Base-by-base conservation (phyloP, 768 basidiomycete genomes). In the Cystofilobasidium macerans region DNA sequence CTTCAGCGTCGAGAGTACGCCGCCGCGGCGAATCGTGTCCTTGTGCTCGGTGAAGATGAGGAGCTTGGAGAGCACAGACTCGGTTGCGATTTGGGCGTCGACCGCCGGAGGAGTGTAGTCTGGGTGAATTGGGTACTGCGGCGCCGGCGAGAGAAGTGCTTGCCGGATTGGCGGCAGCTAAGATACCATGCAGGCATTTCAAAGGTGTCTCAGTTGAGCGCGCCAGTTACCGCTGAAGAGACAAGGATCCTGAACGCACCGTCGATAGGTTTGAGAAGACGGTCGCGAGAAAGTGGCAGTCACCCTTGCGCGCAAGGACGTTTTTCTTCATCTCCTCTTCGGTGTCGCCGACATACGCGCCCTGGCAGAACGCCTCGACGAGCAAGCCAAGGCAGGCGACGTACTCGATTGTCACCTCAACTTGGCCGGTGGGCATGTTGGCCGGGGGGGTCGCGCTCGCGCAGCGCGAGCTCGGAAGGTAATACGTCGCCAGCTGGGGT, bases 231-330 rank as follows among this genome's bases (percentile, higher is more conserved):
- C 16, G n/a, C 36, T 59, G 58, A 45, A 26, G 24, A 61, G 16
- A 4, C 24, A 45, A 42, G 48, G 6, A 53, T 5, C 6, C 28
- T 1, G 30, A 47, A 79, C 85, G 72, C 73, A 92, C 93, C 70
- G 83, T 82, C 60, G 83, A 87, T 63, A 95, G 76, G 73, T 98
- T 98, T 14, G 92, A 91, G 73, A 97, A 95, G 16, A 97, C 94
- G 69, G 86, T 89, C 1, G 93, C 85, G 26, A 98, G 79, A 76
- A 98, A 98, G 77, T 98, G 87, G 51, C 22, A 94, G 80, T 86
- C 80, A 57, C 85, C 89, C 77, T 91, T 92, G 53, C 78, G 62
- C 30, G 56, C 51, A 0, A 57, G 53, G n/a, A 56, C 70, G 47
- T 72, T 69, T 36, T 69, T 69, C 30, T 83, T 81, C 22, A 76